These are phyloP conservation scores for Brassica hybrid DNA, from an alignment of 441 rosid genomes.

Conservation along the genomic window DNA sequence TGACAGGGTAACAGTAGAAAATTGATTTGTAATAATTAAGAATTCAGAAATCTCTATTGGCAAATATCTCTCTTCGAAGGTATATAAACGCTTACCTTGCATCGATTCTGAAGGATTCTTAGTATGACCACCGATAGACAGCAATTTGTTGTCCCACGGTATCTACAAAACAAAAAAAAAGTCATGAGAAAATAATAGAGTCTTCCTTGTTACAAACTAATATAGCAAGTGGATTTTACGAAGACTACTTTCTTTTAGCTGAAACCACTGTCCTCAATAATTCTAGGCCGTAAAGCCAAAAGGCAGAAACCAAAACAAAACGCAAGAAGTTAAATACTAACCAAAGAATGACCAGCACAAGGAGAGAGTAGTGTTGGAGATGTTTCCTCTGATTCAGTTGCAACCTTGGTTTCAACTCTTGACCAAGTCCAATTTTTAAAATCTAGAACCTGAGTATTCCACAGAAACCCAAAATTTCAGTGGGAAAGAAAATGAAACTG, in stretches of 20 bases:
- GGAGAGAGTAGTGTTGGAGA: conserved; percentile 58
- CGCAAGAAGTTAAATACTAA: conserved; percentile 49
- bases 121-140: conserved; percentile 93
- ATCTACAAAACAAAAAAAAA: conserved; percentile 57
- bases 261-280: conserved; percentile 22
- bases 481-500: conserved; percentile 14
- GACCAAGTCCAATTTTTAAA: conserved; percentile 97
- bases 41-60: conserved; percentile 7
- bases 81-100: conserved; percentile 56
- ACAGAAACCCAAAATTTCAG: conserved; percentile 8
- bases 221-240: conserved; percentile 25
- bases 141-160: conserved; percentile 92
- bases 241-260: conserved; percentile 24
- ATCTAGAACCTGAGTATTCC: conserved; percentile 77
- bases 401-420: conserved; percentile 73
- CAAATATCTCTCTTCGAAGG: conserved; percentile 3
- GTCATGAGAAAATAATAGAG: conserved; percentile 24
- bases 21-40: conserved; percentile 12
- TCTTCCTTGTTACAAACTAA: conserved; percentile 33
- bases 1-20: conserved; percentile 38
- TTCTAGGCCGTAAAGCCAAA: conserved; percentile 4
- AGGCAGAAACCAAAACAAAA: conserved; percentile 23
- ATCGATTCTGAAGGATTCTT: conserved; percentile 88
- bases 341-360: conserved; percentile 98
- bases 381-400: conserved; percentile 59